Evolutionary conservation across 352 stramenopile genomes (phyloP).

Genomic region (Halophytophthora polymorphica): DNA sequence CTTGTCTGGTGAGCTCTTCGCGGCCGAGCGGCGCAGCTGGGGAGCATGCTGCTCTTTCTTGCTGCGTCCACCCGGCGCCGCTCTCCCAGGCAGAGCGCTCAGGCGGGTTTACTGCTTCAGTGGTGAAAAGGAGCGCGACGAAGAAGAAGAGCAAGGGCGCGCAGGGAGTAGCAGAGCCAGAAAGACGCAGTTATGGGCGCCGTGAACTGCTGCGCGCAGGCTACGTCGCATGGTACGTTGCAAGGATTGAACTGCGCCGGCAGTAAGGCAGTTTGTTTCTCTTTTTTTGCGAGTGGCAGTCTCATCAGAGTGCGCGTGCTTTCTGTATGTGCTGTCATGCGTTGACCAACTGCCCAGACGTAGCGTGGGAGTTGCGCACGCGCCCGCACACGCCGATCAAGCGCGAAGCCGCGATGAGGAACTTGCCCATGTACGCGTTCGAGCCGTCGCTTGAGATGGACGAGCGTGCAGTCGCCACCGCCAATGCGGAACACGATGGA

Average conservation of each 20-base stretch:
- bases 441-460: slow-evolving; percentile 31
- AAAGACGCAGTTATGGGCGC: slow-evolving; percentile 19
- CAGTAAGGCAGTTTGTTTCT: slow-evolving; percentile 1
- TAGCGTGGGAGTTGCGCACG: slow-evolving; percentile 24
- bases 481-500: slow-evolving; percentile 7
- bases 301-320: neutral
- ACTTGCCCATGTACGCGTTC: slow-evolving; percentile 41
- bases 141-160: slow-evolving; percentile 12
- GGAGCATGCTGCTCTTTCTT: slow-evolving; percentile 26
- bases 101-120: slow-evolving; percentile 5
- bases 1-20: too few species aligned
- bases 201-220: slow-evolving; percentile 39
- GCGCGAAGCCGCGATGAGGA: slow-evolving; percentile 16
- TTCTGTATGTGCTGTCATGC: neutral
- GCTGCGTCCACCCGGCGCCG: neutral
- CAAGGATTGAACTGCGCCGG: neutral
- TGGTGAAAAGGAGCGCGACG: slow-evolving; percentile 12
- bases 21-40: slow-evolving; percentile 1
- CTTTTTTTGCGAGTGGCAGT: neutral
- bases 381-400: slow-evolving; percentile 14
- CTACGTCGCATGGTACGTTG: slow-evolving; percentile 21
- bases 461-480: slow-evolving; percentile 13
- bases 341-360: slow-evolving; percentile 6
- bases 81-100: slow-evolving; percentile 6
- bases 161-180: neutral